phyloP scores from a whole-genome alignment of 768 basidiomycete genomes.

The Dendrothele bispora region DNA sequence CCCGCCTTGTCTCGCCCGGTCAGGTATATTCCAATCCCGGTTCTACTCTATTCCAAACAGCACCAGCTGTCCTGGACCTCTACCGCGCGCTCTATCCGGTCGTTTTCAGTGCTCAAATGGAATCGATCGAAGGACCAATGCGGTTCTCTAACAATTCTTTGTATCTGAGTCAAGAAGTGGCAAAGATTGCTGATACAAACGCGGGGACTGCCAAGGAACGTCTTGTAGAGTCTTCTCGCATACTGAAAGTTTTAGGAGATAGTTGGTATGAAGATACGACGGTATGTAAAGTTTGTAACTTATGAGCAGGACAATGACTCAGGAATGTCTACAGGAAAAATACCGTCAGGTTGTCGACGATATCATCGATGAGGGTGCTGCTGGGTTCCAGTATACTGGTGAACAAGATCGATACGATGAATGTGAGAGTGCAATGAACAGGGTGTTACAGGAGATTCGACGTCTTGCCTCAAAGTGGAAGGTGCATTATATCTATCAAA shows the following conservation, averaged over 20 bases:
- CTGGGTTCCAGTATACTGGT: constrained; percentile 67
- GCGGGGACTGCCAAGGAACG: constrained; percentile 38
- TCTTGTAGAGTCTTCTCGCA: constrained; percentile 49
- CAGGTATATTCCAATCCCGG: constrained; percentile 43
- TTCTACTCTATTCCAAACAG: constrained; percentile 56
- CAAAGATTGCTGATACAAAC: constrained; percentile 34
- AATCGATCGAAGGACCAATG: constrained; percentile 56
- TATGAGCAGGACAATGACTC: neutral
- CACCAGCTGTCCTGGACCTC: constrained; percentile 70
- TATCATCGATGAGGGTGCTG: constrained; percentile 50
- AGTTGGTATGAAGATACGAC: constrained; percentile 73
- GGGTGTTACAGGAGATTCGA: constrained; percentile 64
- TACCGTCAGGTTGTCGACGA: constrained; percentile 45
- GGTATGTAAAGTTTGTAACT: constrained; percentile 40
- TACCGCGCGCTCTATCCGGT: constrained; percentile 80
- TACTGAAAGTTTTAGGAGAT: constrained; percentile 57
- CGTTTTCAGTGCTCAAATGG: constrained; percentile 46
- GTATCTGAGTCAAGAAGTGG: constrained; percentile 60
- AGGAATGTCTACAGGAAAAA: constrained; percentile 37
- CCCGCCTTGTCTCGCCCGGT: constrained; percentile 46
- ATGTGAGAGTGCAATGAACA: constrained; percentile 68
- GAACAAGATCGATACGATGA: constrained; percentile 77
- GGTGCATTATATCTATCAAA: constrained; percentile 42
- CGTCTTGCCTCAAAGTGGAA: constrained; percentile 66
- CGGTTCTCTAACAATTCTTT: constrained; percentile 81